Evolutionary conservation across 495 filamentous ascomycete genomes (phyloP).

Genomic region (Poronia punctata): DNA sequence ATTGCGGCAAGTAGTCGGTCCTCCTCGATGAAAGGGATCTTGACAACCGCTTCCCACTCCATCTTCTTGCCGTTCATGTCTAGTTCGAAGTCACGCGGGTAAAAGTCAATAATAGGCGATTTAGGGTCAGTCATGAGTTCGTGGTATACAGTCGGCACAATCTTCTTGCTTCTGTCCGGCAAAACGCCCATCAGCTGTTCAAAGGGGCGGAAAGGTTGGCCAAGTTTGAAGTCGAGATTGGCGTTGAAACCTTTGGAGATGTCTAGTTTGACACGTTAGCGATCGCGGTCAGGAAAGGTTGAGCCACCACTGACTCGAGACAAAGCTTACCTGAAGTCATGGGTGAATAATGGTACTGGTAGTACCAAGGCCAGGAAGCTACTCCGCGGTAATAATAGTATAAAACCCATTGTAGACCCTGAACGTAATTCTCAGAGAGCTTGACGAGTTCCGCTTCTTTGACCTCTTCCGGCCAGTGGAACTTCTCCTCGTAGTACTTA

Average conservation of each 20-base stretch:
- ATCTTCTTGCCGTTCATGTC: constrained; percentile 99
- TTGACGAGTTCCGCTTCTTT: constrained; percentile 75
- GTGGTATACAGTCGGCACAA: constrained; percentile 82
- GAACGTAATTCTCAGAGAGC: constrained; percentile 91
- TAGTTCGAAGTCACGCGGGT: constrained; percentile 92
- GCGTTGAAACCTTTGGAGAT: constrained; percentile 82
- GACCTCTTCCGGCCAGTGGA: constrained; percentile 73
- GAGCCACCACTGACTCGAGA: background rate
- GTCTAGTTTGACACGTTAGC: constrained; percentile 43
- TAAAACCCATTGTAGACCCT: constrained; percentile 96
- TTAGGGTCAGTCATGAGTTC: constrained; percentile 83
- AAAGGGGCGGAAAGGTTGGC: constrained; percentile 88
- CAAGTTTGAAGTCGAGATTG: constrained; percentile 84
- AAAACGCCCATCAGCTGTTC: constrained; percentile 98
- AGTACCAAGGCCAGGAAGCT: constrained; percentile 98
- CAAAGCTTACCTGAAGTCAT: constrained; percentile 72
- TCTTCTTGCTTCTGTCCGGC: constrained; percentile 93
- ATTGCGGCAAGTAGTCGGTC: constrained; percentile 76
- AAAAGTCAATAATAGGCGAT: constrained; percentile 98
- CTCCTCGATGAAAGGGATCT: constrained; percentile 98
- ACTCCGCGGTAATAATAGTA: constrained; percentile 98
- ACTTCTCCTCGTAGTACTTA: constrained; percentile 84
- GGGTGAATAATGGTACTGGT: constrained; percentile 90
- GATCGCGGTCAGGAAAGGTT: background rate
- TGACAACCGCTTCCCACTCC: constrained; percentile 99